A percentile compares a stretch with the other conserved stretches of the same genome.
Evolutionary conservation across 306 rosid species (phyloP).

Genomic region (Rosa chinensis): DNA sequence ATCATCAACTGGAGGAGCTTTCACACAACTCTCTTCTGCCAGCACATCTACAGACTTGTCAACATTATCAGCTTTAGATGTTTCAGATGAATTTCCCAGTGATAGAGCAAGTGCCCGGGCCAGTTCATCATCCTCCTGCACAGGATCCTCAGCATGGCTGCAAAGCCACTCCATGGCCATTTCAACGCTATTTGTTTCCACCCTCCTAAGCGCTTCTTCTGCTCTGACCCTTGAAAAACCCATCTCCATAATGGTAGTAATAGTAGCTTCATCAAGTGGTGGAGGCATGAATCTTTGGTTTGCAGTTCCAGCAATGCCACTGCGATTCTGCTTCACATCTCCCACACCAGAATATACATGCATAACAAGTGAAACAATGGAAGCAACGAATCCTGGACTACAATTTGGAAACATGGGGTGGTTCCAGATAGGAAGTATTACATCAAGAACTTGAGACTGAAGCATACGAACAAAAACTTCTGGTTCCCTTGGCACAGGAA

Average conservation of each 20-base stretch:
- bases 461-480: conserved; percentile 95
- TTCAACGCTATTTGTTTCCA: conserved; percentile 96
- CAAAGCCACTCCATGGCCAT: conserved; percentile 99
- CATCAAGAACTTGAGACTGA: conserved; percentile 95
- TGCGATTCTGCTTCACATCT: conserved; percentile 82
- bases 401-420: conserved; percentile 79
- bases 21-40: conserved; percentile 68
- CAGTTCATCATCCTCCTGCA: conserved; percentile 98
- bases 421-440: conserved; percentile 86
- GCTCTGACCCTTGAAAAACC: conserved; percentile 98
- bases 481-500: conserved; percentile 97
- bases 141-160: conserved; percentile 94
- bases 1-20: conserved; percentile 92
- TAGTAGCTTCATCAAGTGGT: conserved; percentile 90
- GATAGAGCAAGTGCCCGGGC: conserved; percentile 96
- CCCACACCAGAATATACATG: conserved; percentile 96
- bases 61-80: conserved; percentile 70
- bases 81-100: conserved; percentile 85
- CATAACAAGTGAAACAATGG: conserved; percentile 81
- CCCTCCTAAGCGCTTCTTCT: conserved; percentile 94
- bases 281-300: conserved; percentile 77
- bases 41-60: conserved; percentile 75
- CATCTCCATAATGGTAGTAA: conserved; percentile 92
- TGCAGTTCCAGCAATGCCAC: conserved; percentile 61
- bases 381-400: conserved; percentile 80